Percentiles rank a stretch among this genome's conserved stretches.
Evolutionary conservation across 148 eudicot species (phyloP).

Genomic region (Spergularia marina): DNA sequence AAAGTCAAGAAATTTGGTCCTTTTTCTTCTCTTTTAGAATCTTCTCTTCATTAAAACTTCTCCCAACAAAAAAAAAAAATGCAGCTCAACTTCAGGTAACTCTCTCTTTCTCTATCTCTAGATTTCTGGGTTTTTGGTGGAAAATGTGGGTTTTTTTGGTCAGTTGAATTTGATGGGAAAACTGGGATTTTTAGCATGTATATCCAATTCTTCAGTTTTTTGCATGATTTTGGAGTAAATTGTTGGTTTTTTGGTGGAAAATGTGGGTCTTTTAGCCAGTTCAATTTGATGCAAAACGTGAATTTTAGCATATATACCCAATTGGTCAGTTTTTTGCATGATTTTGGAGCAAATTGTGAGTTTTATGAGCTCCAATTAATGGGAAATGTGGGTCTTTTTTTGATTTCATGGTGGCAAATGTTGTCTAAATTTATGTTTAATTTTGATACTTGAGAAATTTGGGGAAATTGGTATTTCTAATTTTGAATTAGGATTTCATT

Average conservation of each 20-base stretch:
- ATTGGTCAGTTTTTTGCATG: not conserved
- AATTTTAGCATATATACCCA: not conserved
- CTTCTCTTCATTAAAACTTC: not conserved
- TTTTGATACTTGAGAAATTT: slow-evolving; percentile 6
- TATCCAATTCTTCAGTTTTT: not conserved
- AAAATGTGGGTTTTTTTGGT: not conserved
- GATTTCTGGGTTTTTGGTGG: not conserved
- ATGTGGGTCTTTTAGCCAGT: not conserved
- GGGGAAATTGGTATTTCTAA: not conserved
- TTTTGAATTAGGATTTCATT: slow-evolving; percentile 7
- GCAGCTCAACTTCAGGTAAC: slow-evolving; percentile 18
- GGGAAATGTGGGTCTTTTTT: slow-evolving; percentile 12
- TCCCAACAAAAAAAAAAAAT: not conserved
- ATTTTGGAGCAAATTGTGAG: not conserved
- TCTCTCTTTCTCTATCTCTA: not conserved
- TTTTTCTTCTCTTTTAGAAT: slow-evolving; percentile 1
- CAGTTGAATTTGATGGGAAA: not conserved
- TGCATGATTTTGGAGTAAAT: not conserved
- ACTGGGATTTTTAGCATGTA: not conserved
- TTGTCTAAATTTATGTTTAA: slow-evolving; percentile 1
- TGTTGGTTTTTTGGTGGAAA: not conserved
- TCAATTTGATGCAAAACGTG: not conserved
- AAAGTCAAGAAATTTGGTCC: not conserved
- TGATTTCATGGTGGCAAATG: not conserved
- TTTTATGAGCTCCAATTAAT: not conserved